These are phyloP conservation scores for Heracleum sosnowskyi DNA, from an alignment of 129 eudicot species.

Conservation along the genomic window DNA sequence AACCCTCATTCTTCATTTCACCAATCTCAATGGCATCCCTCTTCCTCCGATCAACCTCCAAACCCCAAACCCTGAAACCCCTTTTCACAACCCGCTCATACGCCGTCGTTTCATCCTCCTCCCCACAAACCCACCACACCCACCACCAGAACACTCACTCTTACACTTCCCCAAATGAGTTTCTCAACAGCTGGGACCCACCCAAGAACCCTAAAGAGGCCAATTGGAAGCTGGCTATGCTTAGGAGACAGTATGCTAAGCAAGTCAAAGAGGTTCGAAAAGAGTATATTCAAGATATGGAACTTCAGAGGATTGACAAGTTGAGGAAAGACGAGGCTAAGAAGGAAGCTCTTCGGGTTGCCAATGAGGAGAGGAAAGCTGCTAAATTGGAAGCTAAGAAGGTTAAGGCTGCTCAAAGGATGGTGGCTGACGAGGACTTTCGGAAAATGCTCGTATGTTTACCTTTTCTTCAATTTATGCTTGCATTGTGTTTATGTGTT, in stretches of 20 bases:
- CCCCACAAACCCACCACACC: conserved; percentile 35
- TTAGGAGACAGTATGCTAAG: conserved; percentile 66
- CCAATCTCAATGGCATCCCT: neutral
- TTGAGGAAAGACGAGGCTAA: conserved; percentile 47
- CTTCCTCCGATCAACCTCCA: neutral
- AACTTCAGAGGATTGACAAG: conserved; percentile 53
- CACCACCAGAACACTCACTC: conserved; percentile 48
- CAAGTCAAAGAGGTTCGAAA: conserved; percentile 56
- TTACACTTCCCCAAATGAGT: conserved; percentile 42
- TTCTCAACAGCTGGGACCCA: conserved; percentile 63
- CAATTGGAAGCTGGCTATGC: conserved; percentile 34
- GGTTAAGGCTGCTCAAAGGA: conserved; percentile 56
- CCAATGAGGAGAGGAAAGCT: conserved; percentile 55
- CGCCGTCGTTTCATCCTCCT: conserved; percentile 23
- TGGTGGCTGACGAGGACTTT: conserved; percentile 55
- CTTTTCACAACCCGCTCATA: conserved; percentile 13
- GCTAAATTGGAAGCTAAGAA: conserved; percentile 56
- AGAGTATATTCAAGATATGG: conserved; percentile 69
- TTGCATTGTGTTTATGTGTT: neutral
- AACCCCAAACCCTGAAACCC: neutral
- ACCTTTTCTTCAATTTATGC: neutral
- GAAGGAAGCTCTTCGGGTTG: conserved; percentile 56
- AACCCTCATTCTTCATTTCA: neutral
- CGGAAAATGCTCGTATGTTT: conserved; percentile 23
- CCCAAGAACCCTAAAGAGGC: conserved; percentile 64